These are phyloP conservation scores for Elongisporangium prolatum DNA, from an alignment of 352 stramenopile species.

Conservation along the genomic window DNA sequence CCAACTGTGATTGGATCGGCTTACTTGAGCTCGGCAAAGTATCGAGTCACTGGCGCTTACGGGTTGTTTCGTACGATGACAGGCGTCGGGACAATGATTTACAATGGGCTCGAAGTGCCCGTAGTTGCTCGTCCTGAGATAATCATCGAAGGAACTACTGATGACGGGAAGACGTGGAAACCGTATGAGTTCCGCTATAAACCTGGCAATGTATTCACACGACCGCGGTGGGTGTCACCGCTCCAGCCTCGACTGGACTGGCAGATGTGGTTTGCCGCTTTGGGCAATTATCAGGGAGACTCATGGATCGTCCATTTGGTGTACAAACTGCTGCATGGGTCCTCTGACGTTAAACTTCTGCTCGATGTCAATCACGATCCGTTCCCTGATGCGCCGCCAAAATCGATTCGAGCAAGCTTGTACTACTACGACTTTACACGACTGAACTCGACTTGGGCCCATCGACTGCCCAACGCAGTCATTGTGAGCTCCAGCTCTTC, in stretches of 20 bases:
- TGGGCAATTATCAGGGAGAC: constrained; percentile 72
- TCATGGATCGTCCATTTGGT: constrained; percentile 87
- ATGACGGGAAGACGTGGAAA: constrained; percentile 53
- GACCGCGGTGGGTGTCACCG: constrained; percentile 31
- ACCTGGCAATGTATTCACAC: constrained; percentile 41
- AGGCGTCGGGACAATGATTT: constrained; percentile 57
- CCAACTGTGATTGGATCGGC: constrained; percentile 17
- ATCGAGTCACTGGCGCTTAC: constrained; percentile 61
- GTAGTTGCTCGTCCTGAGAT: constrained; percentile 87
- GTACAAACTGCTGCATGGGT: constrained; percentile 73
- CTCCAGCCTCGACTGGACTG: constrained; percentile 85
- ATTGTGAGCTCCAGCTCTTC: constrained; percentile 24
- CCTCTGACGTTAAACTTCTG: constrained; percentile 51
- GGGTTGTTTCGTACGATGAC: constrained; percentile 90
- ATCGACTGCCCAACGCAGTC: constrained; percentile 18
- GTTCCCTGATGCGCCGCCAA: constrained; percentile 33
- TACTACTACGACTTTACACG: constrained; percentile 90
- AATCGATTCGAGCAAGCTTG: constrained; percentile 49
- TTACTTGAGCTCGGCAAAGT: constrained; percentile 26
- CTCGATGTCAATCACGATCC: constrained; percentile 55
- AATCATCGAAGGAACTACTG: constrained; percentile 72
- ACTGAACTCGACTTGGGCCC: constrained; percentile 54
- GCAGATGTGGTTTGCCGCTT: constrained; percentile 92
- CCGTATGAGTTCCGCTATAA: constrained; percentile 88
- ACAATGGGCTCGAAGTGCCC: constrained; percentile 6